These are phyloP conservation scores for Pleurotus platypus DNA, from an alignment of 768 basidiomycete genomes.

Conservation along the genomic window DNA sequence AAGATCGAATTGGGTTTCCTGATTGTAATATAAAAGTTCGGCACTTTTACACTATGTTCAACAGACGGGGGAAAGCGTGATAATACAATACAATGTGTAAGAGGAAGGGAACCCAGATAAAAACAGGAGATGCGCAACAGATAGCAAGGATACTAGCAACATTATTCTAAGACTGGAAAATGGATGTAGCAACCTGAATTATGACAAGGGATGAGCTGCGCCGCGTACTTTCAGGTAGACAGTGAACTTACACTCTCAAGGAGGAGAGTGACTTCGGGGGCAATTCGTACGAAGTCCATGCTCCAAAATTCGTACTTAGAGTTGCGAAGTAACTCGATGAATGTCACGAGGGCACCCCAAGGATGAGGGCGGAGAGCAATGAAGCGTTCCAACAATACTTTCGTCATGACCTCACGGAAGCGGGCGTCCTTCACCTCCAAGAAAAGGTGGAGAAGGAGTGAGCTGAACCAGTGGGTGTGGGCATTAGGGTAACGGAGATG, in stretches of 20 bases:
- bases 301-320: slow-evolving; percentile 89
- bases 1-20: slow-evolving; percentile 4
- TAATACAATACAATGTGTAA: slow-evolving; percentile 88
- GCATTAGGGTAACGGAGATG: slow-evolving; percentile 98
- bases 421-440: slow-evolving; percentile 70
- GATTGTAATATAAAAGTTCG: slow-evolving; percentile 10
- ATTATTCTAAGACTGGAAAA: slow-evolving; percentile 73
- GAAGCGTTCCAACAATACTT: slow-evolving; percentile 89
- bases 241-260: slow-evolving; percentile 70
- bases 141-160: slow-evolving; percentile 70
- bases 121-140: slow-evolving; percentile 71
- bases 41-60: slow-evolving; percentile 31
- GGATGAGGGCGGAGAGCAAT: slow-evolving; percentile 94
- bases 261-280: slow-evolving; percentile 81
- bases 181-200: slow-evolving; percentile 67
- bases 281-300: slow-evolving; percentile 81
- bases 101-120: slow-evolving; percentile 53
- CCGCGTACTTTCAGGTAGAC: background rate
- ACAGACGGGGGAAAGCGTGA: slow-evolving; percentile 48
- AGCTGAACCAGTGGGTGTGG: slow-evolving; percentile 98
- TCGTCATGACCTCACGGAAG: slow-evolving; percentile 80
- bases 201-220: slow-evolving; percentile 4
- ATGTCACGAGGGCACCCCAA: slow-evolving; percentile 92
- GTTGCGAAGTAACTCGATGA: slow-evolving; percentile 91
- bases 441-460: slow-evolving; percentile 86